Conservation (phyloP, 1,139 yeast genomes). For the Hanseniaspora gamundiae region DNA sequence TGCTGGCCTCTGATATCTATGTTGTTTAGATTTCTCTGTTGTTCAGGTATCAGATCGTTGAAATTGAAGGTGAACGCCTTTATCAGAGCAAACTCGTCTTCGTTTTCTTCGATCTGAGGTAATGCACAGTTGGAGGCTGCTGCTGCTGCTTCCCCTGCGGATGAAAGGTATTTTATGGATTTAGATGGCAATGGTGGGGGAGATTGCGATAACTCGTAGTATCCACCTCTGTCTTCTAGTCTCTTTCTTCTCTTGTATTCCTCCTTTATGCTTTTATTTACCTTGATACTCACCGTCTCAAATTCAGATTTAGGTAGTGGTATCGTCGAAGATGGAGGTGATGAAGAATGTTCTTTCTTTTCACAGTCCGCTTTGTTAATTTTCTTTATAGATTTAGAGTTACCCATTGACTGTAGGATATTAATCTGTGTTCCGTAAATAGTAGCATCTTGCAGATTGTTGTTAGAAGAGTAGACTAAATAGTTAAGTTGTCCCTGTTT, state of each 20-base stretch:
- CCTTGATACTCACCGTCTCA: constrained; percentile 7
- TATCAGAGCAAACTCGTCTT: constrained; percentile 7
- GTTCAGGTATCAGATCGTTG: background rate
- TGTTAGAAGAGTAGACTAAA: constrained; percentile 3
- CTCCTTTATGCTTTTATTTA: constrained; percentile 6
- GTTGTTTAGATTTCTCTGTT: no score
- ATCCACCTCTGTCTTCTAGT: constrained; percentile 8
- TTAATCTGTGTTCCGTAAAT: constrained; percentile 8
- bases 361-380: background rate
- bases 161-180: no score
- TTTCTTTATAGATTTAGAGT: constrained; percentile 3
- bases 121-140: no score
- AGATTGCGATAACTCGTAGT: background rate
- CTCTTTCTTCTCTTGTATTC: constrained; percentile 6
- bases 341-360: background rate
- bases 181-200: no score
- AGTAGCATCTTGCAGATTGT: constrained; percentile 5
- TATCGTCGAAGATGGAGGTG: background rate
- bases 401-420: constrained; percentile 3
- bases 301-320: constrained; percentile 6
- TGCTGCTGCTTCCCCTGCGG: no score
- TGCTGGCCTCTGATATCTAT: no score
- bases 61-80: constrained; percentile 1
- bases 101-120: background rate
- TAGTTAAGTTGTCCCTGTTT: constrained; percentile 3